These are phyloP conservation scores for Pistacia vera DNA, from an alignment of 345 rosid genomes.

Conservation along the genomic window DNA sequence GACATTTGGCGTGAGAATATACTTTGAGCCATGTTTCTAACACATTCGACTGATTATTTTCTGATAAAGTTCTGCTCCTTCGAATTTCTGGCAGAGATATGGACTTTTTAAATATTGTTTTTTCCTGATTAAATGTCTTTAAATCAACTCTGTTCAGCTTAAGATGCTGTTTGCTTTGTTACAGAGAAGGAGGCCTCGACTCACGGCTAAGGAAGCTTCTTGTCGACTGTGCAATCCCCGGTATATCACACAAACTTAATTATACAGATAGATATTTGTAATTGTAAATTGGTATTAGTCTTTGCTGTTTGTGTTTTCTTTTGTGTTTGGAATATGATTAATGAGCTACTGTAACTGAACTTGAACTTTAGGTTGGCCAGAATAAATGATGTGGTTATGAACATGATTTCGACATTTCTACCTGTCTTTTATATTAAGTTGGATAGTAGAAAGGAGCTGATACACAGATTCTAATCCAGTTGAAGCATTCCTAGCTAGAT, in stretches of 20 bases:
- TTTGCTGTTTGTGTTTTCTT: not conserved
- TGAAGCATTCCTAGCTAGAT: not conserved
- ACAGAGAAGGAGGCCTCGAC: slow-evolving; percentile 3
- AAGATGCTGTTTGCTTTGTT: not conserved
- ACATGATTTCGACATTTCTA: no score
- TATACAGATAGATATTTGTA: not conserved
- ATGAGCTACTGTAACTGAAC: not conserved
- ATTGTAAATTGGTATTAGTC: not conserved
- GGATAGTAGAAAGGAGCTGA: no score
- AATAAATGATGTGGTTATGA: no score
- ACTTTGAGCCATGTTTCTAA: no score
- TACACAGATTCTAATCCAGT: no score
- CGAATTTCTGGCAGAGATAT: no score
- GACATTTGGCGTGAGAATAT: no score
- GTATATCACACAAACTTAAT: not conserved
- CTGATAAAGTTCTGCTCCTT: not conserved
- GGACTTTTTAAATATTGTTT: not conserved
- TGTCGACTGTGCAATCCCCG: slow-evolving; percentile 5
- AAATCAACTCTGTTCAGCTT: not conserved
- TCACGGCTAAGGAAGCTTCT: slow-evolving; percentile 12
- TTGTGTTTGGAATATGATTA: not conserved
- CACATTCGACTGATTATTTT: no score
- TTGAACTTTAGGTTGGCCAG: no score
- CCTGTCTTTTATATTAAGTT: no score
- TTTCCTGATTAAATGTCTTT: not conserved